Conservation (phyloP, 2,329 filamentous ascomycete genomes). For the Parastagonospora nodorum region DNA sequence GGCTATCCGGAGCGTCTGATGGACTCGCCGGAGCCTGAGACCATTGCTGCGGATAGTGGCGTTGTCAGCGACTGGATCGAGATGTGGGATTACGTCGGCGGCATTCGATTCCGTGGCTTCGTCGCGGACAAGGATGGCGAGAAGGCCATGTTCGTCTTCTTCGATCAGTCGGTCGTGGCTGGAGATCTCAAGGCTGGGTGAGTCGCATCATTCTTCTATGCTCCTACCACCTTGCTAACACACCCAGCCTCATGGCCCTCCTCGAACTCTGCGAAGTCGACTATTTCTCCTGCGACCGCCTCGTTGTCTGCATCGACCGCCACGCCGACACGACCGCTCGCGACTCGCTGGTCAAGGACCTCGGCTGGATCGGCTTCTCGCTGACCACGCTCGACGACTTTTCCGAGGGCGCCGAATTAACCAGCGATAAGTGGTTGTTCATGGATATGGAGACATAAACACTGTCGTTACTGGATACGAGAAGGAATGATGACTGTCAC, state of each 20-base stretch:
- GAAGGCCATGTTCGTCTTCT: slow-evolving; percentile 85
- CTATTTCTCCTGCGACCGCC: slow-evolving; percentile 71
- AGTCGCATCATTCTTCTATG: slow-evolving; percentile 42
- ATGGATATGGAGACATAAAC: slow-evolving; percentile 82
- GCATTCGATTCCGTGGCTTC: slow-evolving; percentile 85
- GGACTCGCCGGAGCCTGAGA: slow-evolving; percentile 43
- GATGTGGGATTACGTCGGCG: slow-evolving; percentile 84
- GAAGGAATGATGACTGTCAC: no score
- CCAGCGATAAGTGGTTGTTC: slow-evolving; percentile 82
- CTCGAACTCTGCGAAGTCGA: slow-evolving; percentile 84
- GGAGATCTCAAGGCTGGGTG: slow-evolving; percentile 88
- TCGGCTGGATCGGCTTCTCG: slow-evolving; percentile 93
- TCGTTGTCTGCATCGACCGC: slow-evolving; percentile 83
- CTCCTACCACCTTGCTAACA: slow-evolving; percentile 12
- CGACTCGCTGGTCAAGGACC: slow-evolving; percentile 74
- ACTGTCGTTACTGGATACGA: not conserved
- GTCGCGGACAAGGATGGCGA: slow-evolving; percentile 71
- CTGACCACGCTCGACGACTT: slow-evolving; percentile 80
- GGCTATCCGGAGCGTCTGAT: slow-evolving; percentile 26
- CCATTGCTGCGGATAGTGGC: slow-evolving; percentile 17
- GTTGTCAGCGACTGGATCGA: slow-evolving; percentile 70
- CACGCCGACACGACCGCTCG: slow-evolving; percentile 64
- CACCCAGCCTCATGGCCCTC: slow-evolving; percentile 70
- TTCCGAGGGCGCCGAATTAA: slow-evolving; percentile 61
- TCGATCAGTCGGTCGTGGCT: slow-evolving; percentile 73